Evolutionary conservation across 441 rosid species (phyloP).

Genomic region (Adansonia gregorii): DNA sequence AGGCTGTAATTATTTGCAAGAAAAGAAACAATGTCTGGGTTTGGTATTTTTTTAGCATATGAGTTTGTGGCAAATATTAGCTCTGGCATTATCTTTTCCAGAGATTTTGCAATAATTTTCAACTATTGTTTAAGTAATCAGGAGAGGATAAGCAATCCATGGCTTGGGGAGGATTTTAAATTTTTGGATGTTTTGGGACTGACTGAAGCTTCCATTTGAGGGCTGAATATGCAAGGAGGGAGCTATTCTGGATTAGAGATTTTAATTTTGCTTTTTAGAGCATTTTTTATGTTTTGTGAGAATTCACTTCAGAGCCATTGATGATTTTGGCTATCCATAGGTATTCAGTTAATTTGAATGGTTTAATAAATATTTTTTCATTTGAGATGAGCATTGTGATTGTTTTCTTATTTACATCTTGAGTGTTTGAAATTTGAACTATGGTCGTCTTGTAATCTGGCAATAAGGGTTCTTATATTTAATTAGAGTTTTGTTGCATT

Average conservation of each 20-base stretch:
- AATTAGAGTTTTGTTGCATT: not conserved
- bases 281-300: not conserved
- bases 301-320: not conserved
- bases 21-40: not conserved
- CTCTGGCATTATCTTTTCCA: not conserved
- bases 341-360: not conserved
- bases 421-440: conserved; percentile 1
- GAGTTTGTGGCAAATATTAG: not conserved
- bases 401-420: not conserved
- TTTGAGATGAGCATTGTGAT: not conserved
- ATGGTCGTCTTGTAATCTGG: not conserved
- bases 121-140: not conserved
- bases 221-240: not conserved
- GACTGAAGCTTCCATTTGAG: not conserved
- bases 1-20: not conserved
- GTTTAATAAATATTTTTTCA: not conserved
- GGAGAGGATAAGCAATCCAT: not conserved
- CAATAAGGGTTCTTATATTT: not conserved
- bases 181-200: not conserved
- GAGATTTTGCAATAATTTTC: not conserved
- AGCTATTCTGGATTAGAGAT: not conserved
- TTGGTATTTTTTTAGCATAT: not conserved
- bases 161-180: not conserved
- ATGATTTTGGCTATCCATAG: not conserved
- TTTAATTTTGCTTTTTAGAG: not conserved